Evolutionary conservation across 305 asterid genomes (phyloP).

Genomic region (Solanum hybrid): DNA sequence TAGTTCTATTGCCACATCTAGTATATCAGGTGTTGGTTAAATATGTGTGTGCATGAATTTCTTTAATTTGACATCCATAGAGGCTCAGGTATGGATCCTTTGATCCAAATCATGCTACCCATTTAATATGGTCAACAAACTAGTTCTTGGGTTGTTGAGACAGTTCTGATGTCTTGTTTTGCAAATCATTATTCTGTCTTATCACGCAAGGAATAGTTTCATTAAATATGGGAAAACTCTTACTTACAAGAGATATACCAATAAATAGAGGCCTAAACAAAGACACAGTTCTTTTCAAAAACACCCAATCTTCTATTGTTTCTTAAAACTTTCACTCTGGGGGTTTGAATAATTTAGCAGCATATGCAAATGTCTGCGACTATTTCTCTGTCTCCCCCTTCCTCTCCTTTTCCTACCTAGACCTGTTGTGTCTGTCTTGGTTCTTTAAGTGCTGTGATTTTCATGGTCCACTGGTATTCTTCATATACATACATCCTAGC

Average conservation of each 20-base stretch:
- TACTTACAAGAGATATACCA: neutral
- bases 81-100: neutral
- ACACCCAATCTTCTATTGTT: neutral
- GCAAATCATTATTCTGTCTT: neutral
- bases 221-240: neutral
- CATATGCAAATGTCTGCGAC: neutral
- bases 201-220: neutral
- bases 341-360: neutral
- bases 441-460: neutral
- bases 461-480: neutral
- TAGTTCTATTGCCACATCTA: neutral
- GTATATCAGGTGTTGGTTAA: neutral
- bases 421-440: neutral
- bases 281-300: neutral
- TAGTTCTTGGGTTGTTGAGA: neutral
- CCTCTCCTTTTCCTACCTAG: neutral
- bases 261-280: neutral
- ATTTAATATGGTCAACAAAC: neutral
- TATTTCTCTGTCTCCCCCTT: no score
- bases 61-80: neutral
- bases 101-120: neutral
- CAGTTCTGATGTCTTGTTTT: neutral
- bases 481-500: conserved; percentile 6
- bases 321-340: neutral
- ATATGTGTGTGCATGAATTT: neutral